Evolutionary conservation across 352 stramenopile genomes (phyloP), one percentile per base, ranked within the genome.

Genomic region (Pythium monospermum): DNA sequence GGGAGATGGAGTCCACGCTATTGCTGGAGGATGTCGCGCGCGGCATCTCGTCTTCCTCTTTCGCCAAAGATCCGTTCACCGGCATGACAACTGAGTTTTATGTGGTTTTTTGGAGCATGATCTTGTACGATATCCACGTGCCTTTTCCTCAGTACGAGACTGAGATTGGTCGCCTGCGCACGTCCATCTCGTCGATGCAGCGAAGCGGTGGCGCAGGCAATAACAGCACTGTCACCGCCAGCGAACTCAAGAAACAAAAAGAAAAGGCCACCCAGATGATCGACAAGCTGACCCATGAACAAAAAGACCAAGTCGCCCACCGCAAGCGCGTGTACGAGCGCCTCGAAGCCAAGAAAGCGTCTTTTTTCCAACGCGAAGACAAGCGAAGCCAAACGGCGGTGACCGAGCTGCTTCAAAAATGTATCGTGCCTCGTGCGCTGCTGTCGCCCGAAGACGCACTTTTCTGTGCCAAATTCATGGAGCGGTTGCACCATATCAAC

Each of bases 91-190:
- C 73, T 32, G 80, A 90, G 19, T 55, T 94, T 32, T 94, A 88
- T 43, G 69, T 79, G 22, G 91, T 71, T 38, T 96, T 96, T 53
- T 96, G 85, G 85, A 80, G 73, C 11, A 61, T 96, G 43, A 87
- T 80, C 38, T 57, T 94, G 28, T 94, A 94, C 51, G 85, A 96
- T 61, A 85, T 96, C 32, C 73, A 94, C 56, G 69, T 91, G 6
- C 85, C 85, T 25, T 88, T 91, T 50, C 68, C 73, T 25, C 81
- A 93, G 43, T 96, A 96, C 63, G 80, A 94, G 27, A 68, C 70
- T 1, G 85, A 96, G 56, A 94, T 94, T 56, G 46, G 68, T 6
- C 78, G 81, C 19, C 58, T 92, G 21, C 76, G 81, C 10, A 80
- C 78, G 26, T 88, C 81, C 1, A 57, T 83, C 4, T 61, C 59